Evolutionary conservation across 2,329 filamentous ascomycete species (phyloP).

Genomic region (Aspergillus luchuensis): DNA sequence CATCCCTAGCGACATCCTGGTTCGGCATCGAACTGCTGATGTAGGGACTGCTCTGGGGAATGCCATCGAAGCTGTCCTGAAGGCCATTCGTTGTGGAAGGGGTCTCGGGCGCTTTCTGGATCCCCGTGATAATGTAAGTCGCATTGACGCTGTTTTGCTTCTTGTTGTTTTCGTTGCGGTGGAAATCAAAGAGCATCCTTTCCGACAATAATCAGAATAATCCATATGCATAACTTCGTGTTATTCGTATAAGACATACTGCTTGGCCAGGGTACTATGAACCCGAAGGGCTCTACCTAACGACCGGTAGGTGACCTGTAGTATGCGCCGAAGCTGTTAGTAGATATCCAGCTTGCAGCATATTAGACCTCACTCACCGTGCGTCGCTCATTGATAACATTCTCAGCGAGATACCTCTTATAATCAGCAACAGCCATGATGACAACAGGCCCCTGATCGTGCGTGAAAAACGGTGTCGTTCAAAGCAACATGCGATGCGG

Average conservation of each 20-base stretch:
- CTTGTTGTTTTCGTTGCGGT: slow-evolving; percentile 74
- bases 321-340: slow-evolving; percentile 7
- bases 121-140: slow-evolving; percentile 85
- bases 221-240: slow-evolving; percentile 15
- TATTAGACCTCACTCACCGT: slow-evolving; percentile 56
- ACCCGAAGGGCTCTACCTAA: slow-evolving; percentile 81
- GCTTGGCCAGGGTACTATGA: slow-evolving; percentile 84
- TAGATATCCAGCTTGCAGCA: background rate
- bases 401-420: slow-evolving; percentile 71
- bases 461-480: background rate
- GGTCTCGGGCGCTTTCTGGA: slow-evolving; percentile 50
- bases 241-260: slow-evolving; percentile 57
- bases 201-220: slow-evolving; percentile 14
- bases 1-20: slow-evolving; percentile 52
- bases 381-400: slow-evolving; percentile 73
- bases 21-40: slow-evolving; percentile 69
- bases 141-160: slow-evolving; percentile 77
- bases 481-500: background rate
- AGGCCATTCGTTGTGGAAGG: slow-evolving; percentile 39
- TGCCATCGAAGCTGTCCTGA: slow-evolving; percentile 53
- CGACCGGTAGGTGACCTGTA: slow-evolving; percentile 80
- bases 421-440: slow-evolving; percentile 55
- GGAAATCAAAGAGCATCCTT: slow-evolving; percentile 86
- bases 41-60: slow-evolving; percentile 66
- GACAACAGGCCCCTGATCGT: background rate